Base-by-base conservation (phyloP, 2,329 filamentous ascomycete genomes). In the Magnaporthiopsis poae region DNA sequence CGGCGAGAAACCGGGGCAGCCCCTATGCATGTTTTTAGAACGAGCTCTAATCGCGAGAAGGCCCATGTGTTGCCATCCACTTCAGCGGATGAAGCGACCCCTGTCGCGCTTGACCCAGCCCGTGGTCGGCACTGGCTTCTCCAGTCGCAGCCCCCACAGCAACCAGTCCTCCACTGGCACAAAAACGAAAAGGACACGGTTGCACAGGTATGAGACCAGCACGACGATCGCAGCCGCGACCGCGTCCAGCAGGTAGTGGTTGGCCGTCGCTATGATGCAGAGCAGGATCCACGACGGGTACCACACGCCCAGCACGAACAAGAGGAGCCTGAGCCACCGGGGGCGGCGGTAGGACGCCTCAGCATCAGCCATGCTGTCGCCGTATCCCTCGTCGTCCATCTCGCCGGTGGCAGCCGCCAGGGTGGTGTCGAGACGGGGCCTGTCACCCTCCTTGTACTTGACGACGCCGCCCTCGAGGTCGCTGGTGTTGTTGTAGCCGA, bases 181-280 rank as follows among this genome's bases (percentile, higher is more conserved):
- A 68, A 90, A 74, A 68, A 87, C 88, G 67, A 89, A 73, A 65
- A 90, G 71, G 18, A 79, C 73, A 21, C 79, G 75, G 70, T 83
- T 83, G 68, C 77, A 78, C 65, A 77, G 69, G 83, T 86, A 90
- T 0, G 86, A 86, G 12, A 88, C 69, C 0, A 79, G 78, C 62
- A 87, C 88, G 2, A 90, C 86, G 25, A 84, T 70, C 0, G 84
- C 81, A 0, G 88, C 87, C 1, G 86, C 88, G 27, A 88, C 79
- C 0, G 88, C 87, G 74, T 90, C 88, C 5, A 90, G 79, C 62
- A 89, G 82, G 73, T 90, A 82, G 70, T 82, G 86, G 71, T 88
- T 88, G 46, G 85, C 86, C 0, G 85, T 88, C 21, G 85, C 82
- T 35, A 88, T 81, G 68, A 88, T 88, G 36, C 82, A 82, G 0